These are phyloP conservation scores for Suillus hirtellus DNA, from an alignment of 768 basidiomycete species.

Conservation along the genomic window DNA sequence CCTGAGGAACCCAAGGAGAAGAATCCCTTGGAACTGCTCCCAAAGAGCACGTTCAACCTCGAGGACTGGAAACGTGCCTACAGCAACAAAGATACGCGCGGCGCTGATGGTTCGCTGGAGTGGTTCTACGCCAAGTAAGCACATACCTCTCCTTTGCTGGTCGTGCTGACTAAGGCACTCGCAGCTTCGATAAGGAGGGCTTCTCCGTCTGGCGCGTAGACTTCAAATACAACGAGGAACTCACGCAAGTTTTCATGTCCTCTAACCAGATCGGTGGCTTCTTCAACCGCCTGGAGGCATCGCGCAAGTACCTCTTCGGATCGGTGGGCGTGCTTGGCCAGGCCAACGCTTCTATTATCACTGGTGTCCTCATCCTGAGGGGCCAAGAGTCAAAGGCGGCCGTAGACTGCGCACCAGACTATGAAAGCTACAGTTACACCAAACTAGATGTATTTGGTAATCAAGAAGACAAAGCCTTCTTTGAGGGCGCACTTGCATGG, in stretches of 20 bases:
- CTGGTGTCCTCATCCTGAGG: conserved; percentile 80
- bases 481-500: conserved; percentile 93
- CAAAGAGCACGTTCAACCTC: conserved; percentile 84
- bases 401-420: conserved; percentile 85
- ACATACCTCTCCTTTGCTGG: background rate
- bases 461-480: conserved; percentile 80
- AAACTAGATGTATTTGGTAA: conserved; percentile 69
- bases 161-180: conserved; percentile 9
- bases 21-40: conserved; percentile 92
- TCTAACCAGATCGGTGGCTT: conserved; percentile 92
- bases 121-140: conserved; percentile 97
- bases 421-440: conserved; percentile 83
- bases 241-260: conserved; percentile 93
- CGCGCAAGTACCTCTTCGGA: conserved; percentile 95
- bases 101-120: conserved; percentile 76
- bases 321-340: conserved; percentile 89
- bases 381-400: conserved; percentile 73
- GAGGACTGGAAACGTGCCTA: conserved; percentile 98
- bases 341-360: conserved; percentile 74
- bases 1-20: conserved; percentile 86
- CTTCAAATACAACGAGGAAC: conserved; percentile 96
- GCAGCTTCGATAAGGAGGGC: conserved; percentile 83
- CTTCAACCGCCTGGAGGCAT: conserved; percentile 97
- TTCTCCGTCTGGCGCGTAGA: conserved; percentile 91
- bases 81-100: conserved; percentile 97